Percentiles rank a stretch among this genome's conserved stretches.
These are phyloP conservation scores for Heliosperma pusillum DNA, from an alignment of 148 eudicot genomes.

Conservation along the genomic window DNA sequence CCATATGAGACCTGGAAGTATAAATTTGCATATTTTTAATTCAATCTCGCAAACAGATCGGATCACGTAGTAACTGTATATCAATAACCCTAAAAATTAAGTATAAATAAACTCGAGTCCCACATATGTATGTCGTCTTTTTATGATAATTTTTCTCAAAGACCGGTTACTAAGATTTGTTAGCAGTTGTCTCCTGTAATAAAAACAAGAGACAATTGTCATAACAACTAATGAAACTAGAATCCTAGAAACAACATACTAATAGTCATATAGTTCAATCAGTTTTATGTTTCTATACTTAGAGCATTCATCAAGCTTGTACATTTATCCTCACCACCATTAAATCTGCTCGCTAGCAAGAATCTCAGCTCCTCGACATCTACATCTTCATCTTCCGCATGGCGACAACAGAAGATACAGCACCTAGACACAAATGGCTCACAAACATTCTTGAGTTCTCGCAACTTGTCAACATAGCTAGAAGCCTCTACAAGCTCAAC, in stretches of 20 bases:
- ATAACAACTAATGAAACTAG: too few species aligned
- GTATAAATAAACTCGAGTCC: too few species aligned
- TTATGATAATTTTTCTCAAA: too few species aligned
- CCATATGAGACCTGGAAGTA: too few species aligned
- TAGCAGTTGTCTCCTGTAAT: too few species aligned
- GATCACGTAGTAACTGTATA: too few species aligned
- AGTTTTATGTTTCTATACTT: neutral
- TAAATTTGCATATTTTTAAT: too few species aligned
- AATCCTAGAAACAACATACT: neutral
- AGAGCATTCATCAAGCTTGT: neutral
- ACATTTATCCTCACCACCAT: slow-evolving; percentile 2
- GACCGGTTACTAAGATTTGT: too few species aligned
- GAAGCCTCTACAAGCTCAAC: slow-evolving; percentile 15
- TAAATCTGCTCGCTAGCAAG: neutral
- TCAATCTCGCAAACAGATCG: too few species aligned
- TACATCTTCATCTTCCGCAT: neutral
- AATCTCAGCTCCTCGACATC: neutral
- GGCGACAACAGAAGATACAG: neutral
- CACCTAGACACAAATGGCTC: slow-evolving; percentile 13
- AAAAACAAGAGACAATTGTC: too few species aligned
- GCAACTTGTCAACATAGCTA: slow-evolving; percentile 9
- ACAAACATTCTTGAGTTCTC: slow-evolving; percentile 14
- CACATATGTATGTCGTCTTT: too few species aligned
- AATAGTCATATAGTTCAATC: neutral
- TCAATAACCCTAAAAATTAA: too few species aligned